Evolutionary conservation across 1,284 basidiomycete genomes (phyloP), one percentile per base, ranked within the genome.

Genomic region (Peniophora sp.): DNA sequence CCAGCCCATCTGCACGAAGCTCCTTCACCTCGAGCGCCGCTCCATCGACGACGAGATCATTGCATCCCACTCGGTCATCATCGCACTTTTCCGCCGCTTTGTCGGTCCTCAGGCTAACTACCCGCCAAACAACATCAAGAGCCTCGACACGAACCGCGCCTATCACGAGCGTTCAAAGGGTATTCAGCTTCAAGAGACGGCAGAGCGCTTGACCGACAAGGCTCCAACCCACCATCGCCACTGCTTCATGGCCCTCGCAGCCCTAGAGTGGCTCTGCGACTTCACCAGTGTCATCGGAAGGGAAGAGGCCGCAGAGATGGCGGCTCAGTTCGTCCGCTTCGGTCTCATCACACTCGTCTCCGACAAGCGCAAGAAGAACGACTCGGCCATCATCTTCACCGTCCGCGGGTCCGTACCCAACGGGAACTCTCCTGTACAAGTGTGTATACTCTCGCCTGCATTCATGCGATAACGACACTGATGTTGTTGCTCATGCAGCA

Each of bases 1-100:
- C 0, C 95, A 98, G 64, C 93, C 96, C 32, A 97, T 99, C 63
- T 97, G 93, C 71, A 92, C 98, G 80, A 97, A 98, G 69, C 80
- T 99, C 9, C 81, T 99, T 5, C 95, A 99, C 69, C 85, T 99
- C 60, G 97, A 99, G 67, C 81, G 97, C 50, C 82, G 94, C 47
- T 81, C 86, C 2, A 75, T 82, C 41, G 97, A 99, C 69, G 97
- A 99, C 71, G 97, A 99, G 73, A 92, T 99, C 62, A 94, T 97
- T 62, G 89, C 98, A 58, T 93, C 93, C 14, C 87, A 92, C 58
- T 84, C 85, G 32, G 93, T 98, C 55, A 87, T 99, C 67, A 93
- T 93, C 36, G 89, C 95, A 57, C 81, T 99, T 55, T 99, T 97
- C 75, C 85, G 92, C 53, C 88, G 96, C 27, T 97, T 99, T 63